Evolutionary conservation across 768 basidiomycete genomes (phyloP), one percentile per base, ranked within the genome.

Genomic region (Suillus paluster): DNA sequence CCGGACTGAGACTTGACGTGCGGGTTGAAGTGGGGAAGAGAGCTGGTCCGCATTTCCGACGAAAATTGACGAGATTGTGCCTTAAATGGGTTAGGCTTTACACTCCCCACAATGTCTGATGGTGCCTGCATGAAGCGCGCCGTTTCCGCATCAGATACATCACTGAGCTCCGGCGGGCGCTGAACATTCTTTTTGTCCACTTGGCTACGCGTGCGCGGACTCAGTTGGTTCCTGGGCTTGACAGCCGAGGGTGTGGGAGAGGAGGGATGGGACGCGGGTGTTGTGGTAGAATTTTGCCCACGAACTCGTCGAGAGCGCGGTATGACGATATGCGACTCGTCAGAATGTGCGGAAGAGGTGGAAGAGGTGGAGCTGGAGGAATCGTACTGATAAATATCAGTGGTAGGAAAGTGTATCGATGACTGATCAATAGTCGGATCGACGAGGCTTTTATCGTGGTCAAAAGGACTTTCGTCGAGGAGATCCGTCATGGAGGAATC

Each of bases 221-320:
- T 50, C 46, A 7, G 58, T 30, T 55, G 62, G 52, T 45, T 14
- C 38, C 44, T 58, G 19, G 66, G 58, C 50, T 67, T 67, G 68
- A 75, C 65, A 44, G 73, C 70, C 5, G 79, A 72, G 21, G 81
- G 82, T 25, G 77, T 78, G 19, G 82, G 81, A 8, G 83, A 79
- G 15, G 80, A 80, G 4, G 75, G 75, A 53, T 79, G 80, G 11
- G 81, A 80, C 19, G 74, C 75, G 48, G 75, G 64, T 48, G 71
- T 42, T 53, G 67, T 19, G 23, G 36, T 33, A 36, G 70, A 61
- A 5, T 68, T 74, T 7, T 73, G 69, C 41, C 74, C 73, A 50
- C 75, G 69, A 34, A 71, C 64, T 21, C 79, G 77, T 64, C 78
- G 82, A 62, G 73, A 69, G 50, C 78, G 81, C 34, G 77, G 70